Conservation (phyloP, 2,329 filamentous ascomycete species). For the Sporothrix humicola region DNA sequence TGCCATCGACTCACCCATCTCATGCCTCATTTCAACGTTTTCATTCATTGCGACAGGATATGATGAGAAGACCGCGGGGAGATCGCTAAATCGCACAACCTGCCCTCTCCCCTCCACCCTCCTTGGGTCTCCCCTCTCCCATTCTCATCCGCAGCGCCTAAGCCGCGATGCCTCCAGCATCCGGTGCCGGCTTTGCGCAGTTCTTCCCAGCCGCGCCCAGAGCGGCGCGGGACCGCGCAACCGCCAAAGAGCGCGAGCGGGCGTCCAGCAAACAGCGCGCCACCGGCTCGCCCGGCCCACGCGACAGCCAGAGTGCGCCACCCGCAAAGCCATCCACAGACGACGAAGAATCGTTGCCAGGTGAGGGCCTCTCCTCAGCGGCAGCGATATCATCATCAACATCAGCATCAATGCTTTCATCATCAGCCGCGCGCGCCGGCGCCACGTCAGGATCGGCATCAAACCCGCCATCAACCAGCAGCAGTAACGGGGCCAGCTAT, state of each 20-base stretch:
- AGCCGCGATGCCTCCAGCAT: constrained; percentile 78
- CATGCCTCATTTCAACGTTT: constrained; percentile 47
- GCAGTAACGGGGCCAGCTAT: constrained; percentile 52
- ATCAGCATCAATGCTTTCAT: background rate
- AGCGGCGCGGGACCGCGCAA: constrained; percentile 59
- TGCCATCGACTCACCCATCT: constrained; percentile 37
- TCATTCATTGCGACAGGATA: constrained; percentile 50
- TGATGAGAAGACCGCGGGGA: constrained; percentile 62
- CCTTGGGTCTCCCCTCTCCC: background rate
- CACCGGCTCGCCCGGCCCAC: constrained; percentile 44
- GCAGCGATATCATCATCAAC: constrained; percentile 54
- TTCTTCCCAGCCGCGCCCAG: constrained; percentile 82
- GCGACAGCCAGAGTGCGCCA: constrained; percentile 38
- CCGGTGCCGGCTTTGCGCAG: constrained; percentile 78
- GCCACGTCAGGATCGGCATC: constrained; percentile 44
- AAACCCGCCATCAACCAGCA: constrained; percentile 41
- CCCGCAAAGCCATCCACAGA: constrained; percentile 50
- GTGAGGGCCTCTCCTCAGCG: constrained; percentile 72
- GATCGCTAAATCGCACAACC: constrained; percentile 52
- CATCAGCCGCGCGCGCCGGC: constrained; percentile 60
- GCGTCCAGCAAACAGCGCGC: constrained; percentile 44
- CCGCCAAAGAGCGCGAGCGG: constrained; percentile 65
- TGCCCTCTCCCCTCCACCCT: constrained; percentile 19
- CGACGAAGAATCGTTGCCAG: constrained; percentile 64
- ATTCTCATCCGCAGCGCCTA: constrained; percentile 16